phyloP scores from a whole-genome alignment of 2,329 filamentous ascomycete genomes.

The Dothiorella sarmentorum region DNA sequence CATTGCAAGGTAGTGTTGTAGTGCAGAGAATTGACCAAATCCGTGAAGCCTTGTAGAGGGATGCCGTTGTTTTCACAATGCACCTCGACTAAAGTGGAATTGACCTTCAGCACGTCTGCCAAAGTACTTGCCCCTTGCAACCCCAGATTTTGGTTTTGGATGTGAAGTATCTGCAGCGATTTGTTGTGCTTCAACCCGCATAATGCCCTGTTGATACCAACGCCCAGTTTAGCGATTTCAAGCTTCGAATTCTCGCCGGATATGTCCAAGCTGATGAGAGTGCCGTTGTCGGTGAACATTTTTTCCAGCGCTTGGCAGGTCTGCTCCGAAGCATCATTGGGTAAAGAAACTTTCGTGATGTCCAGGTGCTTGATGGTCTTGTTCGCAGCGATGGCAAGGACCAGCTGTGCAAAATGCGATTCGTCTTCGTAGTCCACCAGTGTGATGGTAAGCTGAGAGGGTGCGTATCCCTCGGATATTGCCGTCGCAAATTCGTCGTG shows the following conservation, averaged over 20 bases:
- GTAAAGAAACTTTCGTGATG: constrained; percentile 67
- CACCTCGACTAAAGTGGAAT: constrained; percentile 60
- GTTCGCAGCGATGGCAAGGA: constrained; percentile 61
- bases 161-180: constrained; percentile 58
- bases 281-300: constrained; percentile 66
- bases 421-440: constrained; percentile 68
- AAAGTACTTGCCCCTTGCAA: constrained; percentile 67
- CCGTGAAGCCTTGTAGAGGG: constrained; percentile 66
- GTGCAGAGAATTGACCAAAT: constrained; percentile 65
- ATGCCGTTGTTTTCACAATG: constrained; percentile 71
- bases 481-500: constrained; percentile 52
- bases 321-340: constrained; percentile 64
- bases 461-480: constrained; percentile 52
- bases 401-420: constrained; percentile 59
- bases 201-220: constrained; percentile 64
- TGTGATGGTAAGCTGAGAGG: constrained; percentile 62
- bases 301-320: constrained; percentile 61
- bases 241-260: constrained; percentile 68
- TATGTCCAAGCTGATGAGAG: constrained; percentile 64
- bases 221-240: constrained; percentile 67
- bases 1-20: constrained; percentile 61
- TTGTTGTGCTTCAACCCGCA: constrained; percentile 62
- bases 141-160: constrained; percentile 66
- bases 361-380: constrained; percentile 62
- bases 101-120: constrained; percentile 64